Evolutionary conservation across 805 yeast genomes (phyloP), one percentile per base, ranked within the genome.

Genomic region (Aciculoconidium aculeatum): DNA sequence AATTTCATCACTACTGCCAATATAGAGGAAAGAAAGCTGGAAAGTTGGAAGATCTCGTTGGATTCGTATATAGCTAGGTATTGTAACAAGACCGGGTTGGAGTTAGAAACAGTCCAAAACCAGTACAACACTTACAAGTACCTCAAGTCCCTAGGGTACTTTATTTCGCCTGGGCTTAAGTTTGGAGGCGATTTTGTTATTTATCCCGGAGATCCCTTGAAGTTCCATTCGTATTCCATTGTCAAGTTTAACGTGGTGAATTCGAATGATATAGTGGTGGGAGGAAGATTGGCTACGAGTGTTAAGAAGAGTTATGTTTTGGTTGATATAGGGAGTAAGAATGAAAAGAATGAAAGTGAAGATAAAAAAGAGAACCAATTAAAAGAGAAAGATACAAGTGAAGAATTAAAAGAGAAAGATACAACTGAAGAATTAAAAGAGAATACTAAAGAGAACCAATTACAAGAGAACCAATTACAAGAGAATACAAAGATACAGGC

Each of bases 191-290:
- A 76, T 31, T 87, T 75, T 45, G 72, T 92, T 34, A 87, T 88
- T 2, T 90, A 90, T 41, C 97, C 96, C 0, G 97, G 96, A 1
- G 98, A 90, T 50, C 95, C 97, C 6, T 60, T 90, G 31, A 55
- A 92, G 26, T 92, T 75, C 47, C 98, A 90, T 55, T 82, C 96
- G 3, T 96, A 90, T 53, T 65, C 77, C 39, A 78, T 84, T 4
- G 81, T 84, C 2, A 71, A 72, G 27, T 60, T 70, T 39, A 67
- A 70, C 19, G 70, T 75, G 27, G 66, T 81, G 14, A 71, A 71
- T 2, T 45, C 86, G 21, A 45, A 71, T 23, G 74, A 74, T 23
- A 51, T 88, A 10, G 75, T 86, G 0, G 78, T 80, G 20, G 85
- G 94, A n/a, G 96, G 97, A 0, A 65, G 98, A 41, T 56, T 90